These are phyloP conservation scores for Sapria himalayana DNA, from an alignment of 345 rosid species.

Conservation along the genomic window DNA sequence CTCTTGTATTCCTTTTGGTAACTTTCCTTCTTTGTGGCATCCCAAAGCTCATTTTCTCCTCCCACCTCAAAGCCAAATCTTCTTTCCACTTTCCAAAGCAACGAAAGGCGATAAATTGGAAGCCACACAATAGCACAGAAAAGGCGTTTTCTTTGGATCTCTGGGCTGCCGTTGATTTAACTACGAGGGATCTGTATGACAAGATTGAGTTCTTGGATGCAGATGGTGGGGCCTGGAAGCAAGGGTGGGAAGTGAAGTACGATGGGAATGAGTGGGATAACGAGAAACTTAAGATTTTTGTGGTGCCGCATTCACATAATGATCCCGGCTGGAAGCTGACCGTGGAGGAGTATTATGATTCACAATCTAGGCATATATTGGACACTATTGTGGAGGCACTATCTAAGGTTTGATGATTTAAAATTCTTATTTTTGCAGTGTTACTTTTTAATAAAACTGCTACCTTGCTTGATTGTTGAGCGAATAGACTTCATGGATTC, in stretches of 20 bases:
- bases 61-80: conserved; percentile 27
- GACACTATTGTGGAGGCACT: conserved; percentile 72
- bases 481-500: too few relatives aligned
- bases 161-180: conserved; percentile 44
- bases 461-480: too few relatives aligned
- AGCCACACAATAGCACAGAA: neutral
- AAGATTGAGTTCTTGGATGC: conserved; percentile 63
- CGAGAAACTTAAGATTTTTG: conserved; percentile 70
- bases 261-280: conserved; percentile 70
- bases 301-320: conserved; percentile 92
- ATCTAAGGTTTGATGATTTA: conserved; percentile 57
- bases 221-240: conserved; percentile 93
- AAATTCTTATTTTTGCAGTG: too few relatives aligned
- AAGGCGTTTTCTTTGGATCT: conserved; percentile 3
- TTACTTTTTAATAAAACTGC: too few relatives aligned
- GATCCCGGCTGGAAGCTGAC: conserved; percentile 99
- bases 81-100: conserved; percentile 8
- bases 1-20: conserved; percentile 49
- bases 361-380: conserved; percentile 58
- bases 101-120: conserved; percentile 13
- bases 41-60: conserved; percentile 42
- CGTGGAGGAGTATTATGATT: conserved; percentile 85
- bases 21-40: conserved; percentile 54
- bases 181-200: conserved; percentile 74
- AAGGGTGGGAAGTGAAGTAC: conserved; percentile 74